phyloP scores from a whole-genome alignment of 2,329 filamentous ascomycete species.

The Dendrostoma leiphaemia region DNA sequence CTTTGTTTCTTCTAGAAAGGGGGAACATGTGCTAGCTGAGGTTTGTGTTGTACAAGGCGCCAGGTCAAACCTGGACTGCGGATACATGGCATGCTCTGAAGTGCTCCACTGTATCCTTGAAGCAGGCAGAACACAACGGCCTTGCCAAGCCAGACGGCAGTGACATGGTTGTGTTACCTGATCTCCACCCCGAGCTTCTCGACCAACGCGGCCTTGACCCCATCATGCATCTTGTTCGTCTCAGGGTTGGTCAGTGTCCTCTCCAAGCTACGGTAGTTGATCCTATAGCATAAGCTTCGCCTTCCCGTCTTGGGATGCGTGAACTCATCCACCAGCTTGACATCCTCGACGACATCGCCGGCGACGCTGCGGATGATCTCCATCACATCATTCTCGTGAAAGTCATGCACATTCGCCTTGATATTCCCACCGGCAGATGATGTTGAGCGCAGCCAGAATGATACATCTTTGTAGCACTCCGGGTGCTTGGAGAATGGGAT shows the following conservation, averaged over 20 bases:
- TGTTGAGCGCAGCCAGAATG: constrained; percentile 75
- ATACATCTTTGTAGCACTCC: constrained; percentile 84
- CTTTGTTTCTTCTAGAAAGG: too few species aligned
- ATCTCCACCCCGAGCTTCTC: constrained; percentile 76
- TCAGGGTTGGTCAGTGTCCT: constrained; percentile 83
- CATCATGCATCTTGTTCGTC: constrained; percentile 71
- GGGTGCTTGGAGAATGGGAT: constrained; percentile 90
- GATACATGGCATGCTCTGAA: too few species aligned
- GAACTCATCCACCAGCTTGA: constrained; percentile 81
- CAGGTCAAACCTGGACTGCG: too few species aligned
- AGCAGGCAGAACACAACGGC: not conserved
- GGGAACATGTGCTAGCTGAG: too few species aligned
- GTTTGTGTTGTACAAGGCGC: too few species aligned
- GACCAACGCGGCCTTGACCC: constrained; percentile 64
- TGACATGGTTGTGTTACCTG: constrained; percentile 45
- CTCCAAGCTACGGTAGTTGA: constrained; percentile 92
- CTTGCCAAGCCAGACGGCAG: not conserved
- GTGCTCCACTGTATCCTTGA: too few species aligned
- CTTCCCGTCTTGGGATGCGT: constrained; percentile 80
- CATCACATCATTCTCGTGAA: constrained; percentile 98
- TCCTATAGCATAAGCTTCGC: constrained; percentile 84
- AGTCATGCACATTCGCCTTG: constrained; percentile 43
- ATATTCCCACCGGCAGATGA: constrained; percentile 45
- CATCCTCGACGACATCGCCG: constrained; percentile 85
- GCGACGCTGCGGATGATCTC: constrained; percentile 83